Evolutionary conservation across 441 rosid species (phyloP), one percentile per base, ranked within the genome.

Genomic region (Gossypium gossypioides): DNA sequence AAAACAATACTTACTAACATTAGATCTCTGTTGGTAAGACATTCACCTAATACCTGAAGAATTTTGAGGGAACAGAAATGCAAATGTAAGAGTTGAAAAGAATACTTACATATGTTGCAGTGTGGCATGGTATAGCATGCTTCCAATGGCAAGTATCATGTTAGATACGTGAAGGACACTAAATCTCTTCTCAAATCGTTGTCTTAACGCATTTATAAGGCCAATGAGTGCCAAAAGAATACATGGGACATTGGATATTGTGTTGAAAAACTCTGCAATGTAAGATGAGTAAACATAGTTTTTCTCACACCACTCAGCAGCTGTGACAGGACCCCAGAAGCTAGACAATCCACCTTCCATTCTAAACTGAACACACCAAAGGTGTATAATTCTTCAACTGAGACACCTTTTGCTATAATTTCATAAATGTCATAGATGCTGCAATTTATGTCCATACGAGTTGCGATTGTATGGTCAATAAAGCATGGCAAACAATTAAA

Each of bases 281-380:
- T 94, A 92, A 3, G 97, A 84, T 8, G 97, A 90, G 76, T 89
- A 68, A 16, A 66, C 82, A 21, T 89, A 90, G 79, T 94, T 94
- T 74, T 82, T 82, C 86, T 94, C 99, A 81, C 99, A 92, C 80
- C 97, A 87, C 10, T 94, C 97, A 27, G 87, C 71, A 50, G 97
- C 83, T 22, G 97, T 92, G 75, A 92, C 96, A 0, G 99, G 99
- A 68, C 97, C 99, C 99, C 99, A 92, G 79, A 90, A 94, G 81
- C 92, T 90, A 1, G 96, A 79, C 73, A 87, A 63, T 71, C 86
- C 91, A 78, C 85, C 89, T 0, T 88, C 90, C 99, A 94, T 94
- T 78, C 82, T 77, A 69, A 63, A 69, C 46, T 61, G 68, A 74
- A 55, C 73, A 79, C 46, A 50, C 66, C 81, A 12, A 74, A 25